A percentile compares a stretch with the other conserved stretches of the same genome.
These are phyloP conservation scores for Metarhizium humberi DNA, from an alignment of 2,329 filamentous ascomycete genomes.

Conservation along the genomic window DNA sequence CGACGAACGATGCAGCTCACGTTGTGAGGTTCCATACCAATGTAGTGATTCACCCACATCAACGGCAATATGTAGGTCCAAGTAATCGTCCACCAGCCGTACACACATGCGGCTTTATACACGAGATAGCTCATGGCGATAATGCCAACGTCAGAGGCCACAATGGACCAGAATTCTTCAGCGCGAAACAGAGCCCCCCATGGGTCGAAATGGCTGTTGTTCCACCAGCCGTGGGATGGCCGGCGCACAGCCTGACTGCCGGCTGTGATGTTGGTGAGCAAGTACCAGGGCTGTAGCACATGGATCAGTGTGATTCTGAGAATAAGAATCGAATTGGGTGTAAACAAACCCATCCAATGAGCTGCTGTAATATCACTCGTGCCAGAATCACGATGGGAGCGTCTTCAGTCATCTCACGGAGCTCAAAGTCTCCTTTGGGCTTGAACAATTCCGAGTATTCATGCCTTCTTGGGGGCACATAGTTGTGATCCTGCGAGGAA, in stretches of 20 bases:
- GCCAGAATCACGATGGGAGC: conserved; percentile 47
- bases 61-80: conserved; percentile 56
- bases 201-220: conserved; percentile 50
- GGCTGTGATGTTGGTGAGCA: conserved; percentile 46
- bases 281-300: conserved; percentile 31
- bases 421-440: conserved; percentile 11
- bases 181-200: conserved; percentile 51
- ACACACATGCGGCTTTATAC: conserved; percentile 30
- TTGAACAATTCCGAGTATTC: conserved; percentile 1
- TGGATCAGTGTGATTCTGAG: too few species aligned
- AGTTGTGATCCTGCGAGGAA: background rate
- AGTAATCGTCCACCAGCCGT: conserved; percentile 41
- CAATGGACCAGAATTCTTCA: conserved; percentile 45
- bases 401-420: conserved; percentile 52
- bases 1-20: background rate
- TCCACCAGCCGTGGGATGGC: conserved; percentile 18
- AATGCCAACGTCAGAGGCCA: conserved; percentile 52
- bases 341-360: conserved; percentile 48
- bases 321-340: too few species aligned
- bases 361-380: conserved; percentile 50
- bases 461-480: background rate
- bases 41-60: conserved; percentile 63
- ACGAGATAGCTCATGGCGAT: conserved; percentile 28
- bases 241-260: conserved; percentile 1
- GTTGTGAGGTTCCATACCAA: conserved; percentile 33